These are phyloP conservation scores for Daucus carota DNA, from an alignment of 129 eudicot genomes.

Conservation along the genomic window DNA sequence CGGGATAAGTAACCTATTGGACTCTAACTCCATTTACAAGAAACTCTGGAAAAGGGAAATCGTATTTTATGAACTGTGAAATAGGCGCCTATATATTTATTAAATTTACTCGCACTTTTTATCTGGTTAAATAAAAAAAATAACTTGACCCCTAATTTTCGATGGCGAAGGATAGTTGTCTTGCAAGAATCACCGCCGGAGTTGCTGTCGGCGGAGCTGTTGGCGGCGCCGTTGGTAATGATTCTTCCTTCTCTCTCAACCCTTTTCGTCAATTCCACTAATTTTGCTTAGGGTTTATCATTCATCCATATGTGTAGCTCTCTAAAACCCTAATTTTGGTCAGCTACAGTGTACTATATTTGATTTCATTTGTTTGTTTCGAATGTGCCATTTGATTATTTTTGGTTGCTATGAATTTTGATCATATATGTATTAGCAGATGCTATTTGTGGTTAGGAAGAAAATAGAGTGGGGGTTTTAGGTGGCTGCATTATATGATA, in stretches of 20 bases:
- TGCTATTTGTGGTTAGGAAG: not conserved
- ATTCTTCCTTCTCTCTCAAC: not conserved
- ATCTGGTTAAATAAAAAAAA: not conserved
- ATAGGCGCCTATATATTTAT: not conserved
- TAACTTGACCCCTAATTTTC: not conserved
- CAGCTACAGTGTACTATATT: not conserved
- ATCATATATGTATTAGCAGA: not conserved
- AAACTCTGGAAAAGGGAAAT: not conserved
- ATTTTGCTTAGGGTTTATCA: not conserved
- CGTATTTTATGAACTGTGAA: not conserved
- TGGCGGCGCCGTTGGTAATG: conserved; percentile 4
- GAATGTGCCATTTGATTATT: not conserved
- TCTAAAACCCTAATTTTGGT: not conserved
- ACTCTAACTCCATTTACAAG: not conserved
- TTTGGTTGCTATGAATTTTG: no score
- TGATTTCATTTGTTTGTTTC: not conserved
- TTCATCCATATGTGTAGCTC: not conserved
- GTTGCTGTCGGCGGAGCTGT: conserved; percentile 11
- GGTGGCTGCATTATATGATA: not conserved
- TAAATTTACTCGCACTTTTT: not conserved
- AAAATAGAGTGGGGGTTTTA: not conserved
- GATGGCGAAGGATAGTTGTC: conserved; percentile 6
- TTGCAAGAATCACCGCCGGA: conserved; percentile 8
- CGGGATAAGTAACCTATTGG: no score
- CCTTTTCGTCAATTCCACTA: not conserved